These are phyloP conservation scores for Sophora flavescens DNA, from an alignment of 306 rosid species.

Conservation along the genomic window DNA sequence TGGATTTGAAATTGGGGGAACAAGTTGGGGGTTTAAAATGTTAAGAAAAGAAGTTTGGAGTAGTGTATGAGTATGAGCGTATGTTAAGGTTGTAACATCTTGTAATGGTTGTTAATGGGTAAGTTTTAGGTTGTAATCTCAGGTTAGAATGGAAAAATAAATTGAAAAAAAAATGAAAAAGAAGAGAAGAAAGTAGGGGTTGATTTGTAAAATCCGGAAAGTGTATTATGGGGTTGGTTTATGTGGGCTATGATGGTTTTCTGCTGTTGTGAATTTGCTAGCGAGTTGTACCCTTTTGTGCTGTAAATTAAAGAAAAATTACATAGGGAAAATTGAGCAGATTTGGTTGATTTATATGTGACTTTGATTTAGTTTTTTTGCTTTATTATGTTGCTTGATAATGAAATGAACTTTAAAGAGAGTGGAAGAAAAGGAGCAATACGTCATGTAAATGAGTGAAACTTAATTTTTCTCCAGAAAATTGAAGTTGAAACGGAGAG, in stretches of 20 bases:
- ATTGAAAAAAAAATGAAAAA: not conserved
- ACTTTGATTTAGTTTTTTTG: not conserved
- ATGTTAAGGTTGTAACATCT: conserved; percentile 20
- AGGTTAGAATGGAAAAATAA: conserved; percentile 6
- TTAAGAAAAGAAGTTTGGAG: conserved; percentile 34
- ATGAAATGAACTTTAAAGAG: not conserved
- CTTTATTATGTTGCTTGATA: not conserved
- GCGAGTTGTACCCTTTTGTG: conserved; percentile 46
- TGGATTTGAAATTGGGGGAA: conserved; percentile 48
- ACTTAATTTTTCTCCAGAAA: not conserved
- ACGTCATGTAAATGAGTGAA: not conserved
- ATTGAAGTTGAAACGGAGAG: not conserved
- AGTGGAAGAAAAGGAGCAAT: not conserved
- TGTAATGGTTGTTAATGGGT: conserved; percentile 22
- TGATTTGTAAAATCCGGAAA: conserved; percentile 45
- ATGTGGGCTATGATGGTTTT: conserved; percentile 34
- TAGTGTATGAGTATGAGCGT: conserved; percentile 1
- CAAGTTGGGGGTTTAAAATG: conserved; percentile 49
- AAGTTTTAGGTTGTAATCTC: conserved; percentile 50
- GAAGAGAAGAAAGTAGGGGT: conserved; percentile 37
- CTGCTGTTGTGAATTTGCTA: conserved; percentile 46
- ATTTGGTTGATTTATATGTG: not conserved
- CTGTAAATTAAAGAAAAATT: conserved; percentile 48
- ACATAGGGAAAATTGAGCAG: conserved; percentile 49
- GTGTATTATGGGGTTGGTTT: conserved; percentile 27